phyloP scores from a whole-genome alignment of 2,329 filamentous ascomycete genomes.

The Balansia obtecta region DNA sequence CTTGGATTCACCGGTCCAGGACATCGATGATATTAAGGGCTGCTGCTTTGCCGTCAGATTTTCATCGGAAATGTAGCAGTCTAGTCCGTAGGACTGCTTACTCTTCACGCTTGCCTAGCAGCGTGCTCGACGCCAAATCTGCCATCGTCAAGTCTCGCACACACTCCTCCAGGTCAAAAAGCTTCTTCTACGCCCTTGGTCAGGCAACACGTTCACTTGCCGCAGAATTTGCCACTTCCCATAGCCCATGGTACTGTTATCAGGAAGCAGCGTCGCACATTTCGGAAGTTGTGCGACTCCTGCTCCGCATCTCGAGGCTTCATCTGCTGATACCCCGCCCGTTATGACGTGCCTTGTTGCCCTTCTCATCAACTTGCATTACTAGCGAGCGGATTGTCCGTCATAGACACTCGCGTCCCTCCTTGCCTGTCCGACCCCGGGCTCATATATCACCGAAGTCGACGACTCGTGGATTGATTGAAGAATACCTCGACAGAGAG shows the following conservation, averaged over 20 bases:
- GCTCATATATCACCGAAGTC: too few relatives aligned
- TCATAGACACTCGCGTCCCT: neutral
- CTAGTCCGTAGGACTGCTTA: neutral
- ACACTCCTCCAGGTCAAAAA: too few relatives aligned
- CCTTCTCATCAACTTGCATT: neutral
- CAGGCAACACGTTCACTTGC: too few relatives aligned
- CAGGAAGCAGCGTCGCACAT: neutral
- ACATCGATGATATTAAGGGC: too few relatives aligned
- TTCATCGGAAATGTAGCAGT: neutral
- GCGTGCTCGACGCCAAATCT: neutral
- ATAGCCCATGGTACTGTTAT: conserved; percentile 13
- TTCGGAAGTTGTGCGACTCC: neutral
- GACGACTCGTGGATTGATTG: too few relatives aligned
- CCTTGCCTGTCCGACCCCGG: neutral
- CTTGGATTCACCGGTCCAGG: too few relatives aligned
- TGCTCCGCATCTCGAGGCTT: neutral
- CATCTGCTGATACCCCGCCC: neutral
- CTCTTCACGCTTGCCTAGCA: neutral
- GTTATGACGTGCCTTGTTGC: neutral
- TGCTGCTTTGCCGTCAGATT: neutral
- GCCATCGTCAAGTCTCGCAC: too few relatives aligned
- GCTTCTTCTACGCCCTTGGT: too few relatives aligned
- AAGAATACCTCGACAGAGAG: too few relatives aligned
- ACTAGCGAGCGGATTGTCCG: neutral
- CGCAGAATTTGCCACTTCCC: too few relatives aligned